Base-by-base conservation (phyloP, 2,329 filamentous ascomycete genomes). In the Metarhizium brunneum region DNA sequence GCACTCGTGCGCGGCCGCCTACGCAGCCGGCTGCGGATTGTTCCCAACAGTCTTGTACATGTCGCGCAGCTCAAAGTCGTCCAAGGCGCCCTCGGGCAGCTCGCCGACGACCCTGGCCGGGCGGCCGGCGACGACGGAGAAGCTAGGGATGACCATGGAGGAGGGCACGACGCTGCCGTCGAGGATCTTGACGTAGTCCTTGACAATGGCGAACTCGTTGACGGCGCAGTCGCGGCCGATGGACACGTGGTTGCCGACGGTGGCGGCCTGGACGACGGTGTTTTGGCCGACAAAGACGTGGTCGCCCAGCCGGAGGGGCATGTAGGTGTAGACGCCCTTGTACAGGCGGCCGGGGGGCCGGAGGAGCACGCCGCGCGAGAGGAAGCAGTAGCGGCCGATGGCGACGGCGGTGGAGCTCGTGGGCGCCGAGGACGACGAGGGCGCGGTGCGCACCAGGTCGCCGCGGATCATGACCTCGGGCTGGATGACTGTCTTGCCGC, bases 401-500 rank as follows among this genome's bases (percentile, higher is more conserved):
- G 86, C 87, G 60, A 97, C 91, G 54, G 92, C 85, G 2, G 82
- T 85, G 63, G 74, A 84, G 68, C 68, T 83, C 53, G 65, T 76
- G 0, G 78, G 71, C 1, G 75, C 70, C 20, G 68, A 63, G 38
- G 69, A 69, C 14, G 38, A 65, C 6, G 74, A 73, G 2, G 77
- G 73, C 8, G 73, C 76, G 7, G 79, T 84, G 54, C 78, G 82
- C 47, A 87, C 81, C 18, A 99, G 82, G 67, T 99, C 94, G 48
- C 92, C 94, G 50, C 94, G 87, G 67, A 99, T 90, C 72, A 94
- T 91, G 64, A 91, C 92, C 67, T 96, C 92, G 59, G 91, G 87
- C 78, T 96, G 91, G 67, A 99, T 95, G 59, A 97, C 90, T 1
- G 92, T 95, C 73, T 90, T 95, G 60, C 94, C 94, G 63, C 91